Evolutionary conservation across 2,329 filamentous ascomycete species (phyloP).

Genomic region (Phyllosticta ampelicida): DNA sequence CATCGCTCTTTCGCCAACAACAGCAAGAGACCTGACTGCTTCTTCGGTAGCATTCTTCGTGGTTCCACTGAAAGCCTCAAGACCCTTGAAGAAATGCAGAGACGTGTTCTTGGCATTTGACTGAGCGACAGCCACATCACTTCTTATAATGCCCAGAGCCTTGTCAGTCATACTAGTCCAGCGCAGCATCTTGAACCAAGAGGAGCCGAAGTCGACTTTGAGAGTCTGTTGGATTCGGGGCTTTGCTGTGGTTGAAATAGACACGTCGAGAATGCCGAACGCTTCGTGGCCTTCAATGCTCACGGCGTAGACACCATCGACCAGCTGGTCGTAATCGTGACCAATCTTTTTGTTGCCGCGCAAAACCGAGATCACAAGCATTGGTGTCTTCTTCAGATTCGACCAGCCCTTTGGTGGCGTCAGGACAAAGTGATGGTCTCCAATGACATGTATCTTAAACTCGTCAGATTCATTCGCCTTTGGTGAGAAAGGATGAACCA

Average conservation of each 20-base stretch:
- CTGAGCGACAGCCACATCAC: constrained; percentile 16
- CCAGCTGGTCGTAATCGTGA: constrained; percentile 16
- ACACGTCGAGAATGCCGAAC: constrained; percentile 39
- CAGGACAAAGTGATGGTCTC: constrained; percentile 43
- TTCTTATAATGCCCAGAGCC: constrained; percentile 8
- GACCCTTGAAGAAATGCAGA: constrained; percentile 10
- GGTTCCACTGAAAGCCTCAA: not conserved
- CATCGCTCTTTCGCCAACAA: not conserved
- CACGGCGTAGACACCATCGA: constrained; percentile 44
- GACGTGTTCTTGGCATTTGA: constrained; percentile 17
- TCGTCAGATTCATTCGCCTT: constrained; percentile 23
- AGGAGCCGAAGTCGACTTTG: constrained; percentile 22
- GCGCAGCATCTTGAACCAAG: constrained; percentile 19
- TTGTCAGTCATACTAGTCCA: constrained; percentile 13
- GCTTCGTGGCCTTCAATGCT: constrained; percentile 40
- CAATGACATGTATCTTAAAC: constrained; percentile 45
- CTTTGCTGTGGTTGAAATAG: constrained; percentile 30
- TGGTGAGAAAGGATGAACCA: constrained; percentile 5
- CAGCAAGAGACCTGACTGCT: not conserved
- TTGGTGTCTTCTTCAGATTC: constrained; percentile 33
- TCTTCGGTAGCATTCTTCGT: constrained; percentile 4
- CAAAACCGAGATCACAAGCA: constrained; percentile 39
- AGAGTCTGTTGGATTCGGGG: constrained; percentile 19
- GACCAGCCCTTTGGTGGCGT: constrained; percentile 36
- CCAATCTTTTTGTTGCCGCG: constrained; percentile 34